A percentile compares a stretch with the other conserved stretches of the same genome.
Evolutionary conservation across 2,329 filamentous ascomycete genomes (phyloP).

Genomic region (Colletotrichum sp.): DNA sequence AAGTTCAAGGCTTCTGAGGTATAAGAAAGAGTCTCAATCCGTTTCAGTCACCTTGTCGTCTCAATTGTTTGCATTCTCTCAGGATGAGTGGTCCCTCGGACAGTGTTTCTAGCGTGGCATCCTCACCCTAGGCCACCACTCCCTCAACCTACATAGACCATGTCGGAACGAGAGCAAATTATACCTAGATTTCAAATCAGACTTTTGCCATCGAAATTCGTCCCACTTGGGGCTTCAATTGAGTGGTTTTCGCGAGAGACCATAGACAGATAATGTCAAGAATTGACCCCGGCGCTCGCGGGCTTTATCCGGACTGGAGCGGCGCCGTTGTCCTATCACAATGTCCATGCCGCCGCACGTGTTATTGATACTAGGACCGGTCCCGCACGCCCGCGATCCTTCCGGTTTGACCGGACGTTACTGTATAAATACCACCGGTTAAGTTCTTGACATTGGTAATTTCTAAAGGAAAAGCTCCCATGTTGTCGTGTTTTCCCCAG

Average conservation of each 20-base stretch:
- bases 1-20: neutral
- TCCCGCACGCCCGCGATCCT: neutral
- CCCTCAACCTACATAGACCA: rapidly evolving
- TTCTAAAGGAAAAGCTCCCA: neutral
- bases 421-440: neutral
- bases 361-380: neutral
- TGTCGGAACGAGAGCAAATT: neutral
- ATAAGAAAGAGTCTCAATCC: neutral
- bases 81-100: neutral
- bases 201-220: neutral
- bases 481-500: neutral
- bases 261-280: neutral
- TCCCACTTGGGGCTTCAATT: neutral
- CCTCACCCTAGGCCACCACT: neutral
- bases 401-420: neutral
- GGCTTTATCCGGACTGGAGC: neutral
- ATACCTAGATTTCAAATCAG: neutral
- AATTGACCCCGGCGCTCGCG: neutral
- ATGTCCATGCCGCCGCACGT: neutral
- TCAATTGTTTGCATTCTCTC: neutral
- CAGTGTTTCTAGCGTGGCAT: neutral
- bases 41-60: neutral
- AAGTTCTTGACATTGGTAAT: neutral
- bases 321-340: neutral
- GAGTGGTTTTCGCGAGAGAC: neutral